Base-by-base conservation (phyloP, 108 stramenopile genomes). In the Cyclotella sp. region DNA sequence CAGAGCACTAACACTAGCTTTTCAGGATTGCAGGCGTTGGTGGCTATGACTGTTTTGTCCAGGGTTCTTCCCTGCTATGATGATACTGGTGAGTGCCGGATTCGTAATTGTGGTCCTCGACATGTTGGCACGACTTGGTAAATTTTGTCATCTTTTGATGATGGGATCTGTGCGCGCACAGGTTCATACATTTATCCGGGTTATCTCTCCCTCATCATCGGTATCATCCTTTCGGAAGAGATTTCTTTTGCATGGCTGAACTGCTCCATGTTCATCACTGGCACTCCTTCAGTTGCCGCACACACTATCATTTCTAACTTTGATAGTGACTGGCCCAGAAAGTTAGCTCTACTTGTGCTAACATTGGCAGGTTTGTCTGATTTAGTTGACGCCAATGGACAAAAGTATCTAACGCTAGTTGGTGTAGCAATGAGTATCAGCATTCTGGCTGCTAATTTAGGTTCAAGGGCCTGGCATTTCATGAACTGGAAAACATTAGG, bases 381-480 rank as follows among this genome's bases (percentile, higher is more conserved):
- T 22, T 45, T 66, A 11, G 73, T 70, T 19, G 71, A 77, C 0
- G 82, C 68, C 16, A 28, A 60, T 40, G 66, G 47, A 49, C 83
- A 86, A 65, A 63, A 44, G 45, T 73, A 74, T 41, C 52, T 82
- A 14, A 86, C 88, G 4, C 28, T 89, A 4, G 57, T 65, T 43
- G 91, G 91, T 42, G 81, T 92, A 41, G 66, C 62, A 4, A 24
- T 87, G 63, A 71, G 81, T n/a, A 86, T 87, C 63, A 27, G 46
- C 2, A 49, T 89, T 14, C 49, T 92, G 27, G 70, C 84, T 57
- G 89, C 89, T 19, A 92, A 92, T 71, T 66, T 92, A 43, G 91
- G 91, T 46, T 63, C 91, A 9, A 79, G 87, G 34, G 88, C 89
- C 6, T 92, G 91, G 91, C 44, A 73, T 41, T 84, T 81, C 57